Conservation (phyloP, 2,329 filamentous ascomycete genomes). For the Triangularia verruculosa region DNA sequence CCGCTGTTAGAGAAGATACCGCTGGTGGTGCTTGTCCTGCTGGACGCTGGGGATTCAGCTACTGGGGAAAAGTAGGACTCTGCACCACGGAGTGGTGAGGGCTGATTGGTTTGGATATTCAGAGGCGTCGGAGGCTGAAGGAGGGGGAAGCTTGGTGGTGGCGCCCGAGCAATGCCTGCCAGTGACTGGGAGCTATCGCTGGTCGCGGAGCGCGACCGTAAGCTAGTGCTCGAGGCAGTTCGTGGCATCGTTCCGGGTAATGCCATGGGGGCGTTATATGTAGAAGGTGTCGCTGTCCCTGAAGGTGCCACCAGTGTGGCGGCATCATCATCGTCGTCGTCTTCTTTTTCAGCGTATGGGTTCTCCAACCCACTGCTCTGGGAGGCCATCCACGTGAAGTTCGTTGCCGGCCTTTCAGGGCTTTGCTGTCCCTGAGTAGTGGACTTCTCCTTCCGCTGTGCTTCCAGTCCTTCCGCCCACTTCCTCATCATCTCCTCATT, state of each 20-base stretch:
- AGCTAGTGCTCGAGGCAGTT: constrained; percentile 70
- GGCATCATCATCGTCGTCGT: constrained; percentile 60
- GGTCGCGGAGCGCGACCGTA: constrained; percentile 74
- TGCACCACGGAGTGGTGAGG: constrained; percentile 61
- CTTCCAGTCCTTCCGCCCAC: constrained; percentile 79
- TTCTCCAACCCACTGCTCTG: constrained; percentile 70
- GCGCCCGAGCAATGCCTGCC: constrained; percentile 54
- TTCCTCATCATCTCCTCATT: constrained; percentile 93
- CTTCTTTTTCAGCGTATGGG: constrained; percentile 68
- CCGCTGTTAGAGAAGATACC: constrained; percentile 61
- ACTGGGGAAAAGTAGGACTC: constrained; percentile 94
- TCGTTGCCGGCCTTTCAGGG: constrained; percentile 56
- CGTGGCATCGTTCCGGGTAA: constrained; percentile 49
- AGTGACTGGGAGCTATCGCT: constrained; percentile 63
- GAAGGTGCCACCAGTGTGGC: constrained; percentile 25
- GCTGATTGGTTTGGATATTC: constrained; percentile 64
- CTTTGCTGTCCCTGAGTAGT: constrained; percentile 47
- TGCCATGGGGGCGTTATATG: constrained; percentile 31
- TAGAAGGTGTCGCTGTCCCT: constrained; percentile 33
- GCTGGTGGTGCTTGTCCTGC: constrained; percentile 71
- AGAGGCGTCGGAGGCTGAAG: constrained; percentile 57
- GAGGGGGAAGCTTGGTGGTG: constrained; percentile 70
- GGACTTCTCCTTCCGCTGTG: constrained; percentile 67
- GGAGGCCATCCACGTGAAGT: constrained; percentile 76
- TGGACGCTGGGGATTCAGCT: constrained; percentile 73